Evolutionary conservation across 1,139 yeast species (phyloP), one percentile per base, ranked within the genome.

Genomic region (Pichia kudriavzevii): DNA sequence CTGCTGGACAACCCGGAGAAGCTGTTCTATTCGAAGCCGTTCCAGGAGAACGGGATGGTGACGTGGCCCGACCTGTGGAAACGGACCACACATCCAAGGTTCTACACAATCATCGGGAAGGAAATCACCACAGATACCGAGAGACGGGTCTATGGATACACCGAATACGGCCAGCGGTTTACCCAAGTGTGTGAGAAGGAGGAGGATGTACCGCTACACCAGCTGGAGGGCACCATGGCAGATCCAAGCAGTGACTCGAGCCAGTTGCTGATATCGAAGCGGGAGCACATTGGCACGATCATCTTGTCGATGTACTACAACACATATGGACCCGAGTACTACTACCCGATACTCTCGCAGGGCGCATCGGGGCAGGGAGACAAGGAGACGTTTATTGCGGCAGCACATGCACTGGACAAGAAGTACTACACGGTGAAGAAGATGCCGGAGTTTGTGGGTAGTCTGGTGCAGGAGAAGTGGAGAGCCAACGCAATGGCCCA

Each of bases 291-390:
- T 38, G 69, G 70, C 45, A 74, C 83, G 9, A 58, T 84, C 37
- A 55, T 83, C 35, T 58, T 85, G 36, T 75, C 94, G 0, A 59
- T 81, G 24, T 84, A 83, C 58, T 85, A 84, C 59, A 85, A 84
- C 52, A 58, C 81, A 26, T 79, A 74, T 52, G 95, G 95, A 0
- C 93, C 91, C 5, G 68, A 70, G 13, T 75, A 76, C 60, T 85
- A 71, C 53, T 85, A 84, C 56, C 93, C 93, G 12, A 66, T 85
- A 31, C 71, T 85, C 36, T 78, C 91, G 1, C 94, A 84, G 59
- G 88, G 88, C 10, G 75, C 83, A 0, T 81, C 78, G 38, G 95
- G 95, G 28, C 93, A 83, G 60, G 95, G 95, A 42, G 95, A 85
- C 56, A 85, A 84, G 55, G 95, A 85, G 53, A 83, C 95, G 0